phyloP scores from a whole-genome alignment of 208 protist species.

The Crithidia bombi region DNA sequence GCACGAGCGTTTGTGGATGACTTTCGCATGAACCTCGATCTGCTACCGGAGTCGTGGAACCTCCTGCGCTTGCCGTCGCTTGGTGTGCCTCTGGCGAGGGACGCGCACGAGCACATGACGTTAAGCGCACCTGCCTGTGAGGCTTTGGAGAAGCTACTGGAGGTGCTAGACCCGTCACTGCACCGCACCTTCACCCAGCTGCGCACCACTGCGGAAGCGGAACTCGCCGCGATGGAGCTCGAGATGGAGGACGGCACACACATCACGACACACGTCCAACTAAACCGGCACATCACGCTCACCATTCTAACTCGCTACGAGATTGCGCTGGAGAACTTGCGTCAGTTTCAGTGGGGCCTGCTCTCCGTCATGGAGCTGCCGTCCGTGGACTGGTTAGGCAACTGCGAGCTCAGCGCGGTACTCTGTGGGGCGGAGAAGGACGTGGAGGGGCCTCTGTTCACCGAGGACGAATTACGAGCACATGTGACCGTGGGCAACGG shows the following conservation, averaged over 20 bases:
- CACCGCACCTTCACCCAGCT: constrained; percentile 53
- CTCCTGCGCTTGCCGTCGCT: constrained; percentile 40
- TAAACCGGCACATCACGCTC: constrained; percentile 20
- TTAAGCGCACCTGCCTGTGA: neutral
- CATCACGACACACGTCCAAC: constrained; percentile 31
- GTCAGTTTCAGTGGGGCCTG: constrained; percentile 66
- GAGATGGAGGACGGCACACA: constrained; percentile 50
- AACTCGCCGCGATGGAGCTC: constrained; percentile 59
- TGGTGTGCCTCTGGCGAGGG: constrained; percentile 8
- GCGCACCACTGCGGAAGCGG: constrained; percentile 33
- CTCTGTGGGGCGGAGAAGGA: constrained; percentile 51
- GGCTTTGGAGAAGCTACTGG: constrained; percentile 34
- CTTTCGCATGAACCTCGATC: constrained; percentile 68
- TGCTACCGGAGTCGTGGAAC: constrained; percentile 62
- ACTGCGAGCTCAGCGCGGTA: constrained; percentile 59
- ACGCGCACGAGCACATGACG: neutral
- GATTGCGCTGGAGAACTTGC: constrained; percentile 56
- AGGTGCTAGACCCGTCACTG: constrained; percentile 57
- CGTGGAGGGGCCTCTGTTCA: constrained; percentile 57
- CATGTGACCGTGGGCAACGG: constrained; percentile 78
- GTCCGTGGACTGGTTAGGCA: constrained; percentile 54
- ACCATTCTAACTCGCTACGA: constrained; percentile 46
- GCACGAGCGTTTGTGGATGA: constrained; percentile 78
- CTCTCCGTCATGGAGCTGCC: constrained; percentile 62
- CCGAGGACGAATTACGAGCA: constrained; percentile 56